phyloP scores from a whole-genome alignment of 352 stramenopile genomes.

The Pythium apleroticum region DNA sequence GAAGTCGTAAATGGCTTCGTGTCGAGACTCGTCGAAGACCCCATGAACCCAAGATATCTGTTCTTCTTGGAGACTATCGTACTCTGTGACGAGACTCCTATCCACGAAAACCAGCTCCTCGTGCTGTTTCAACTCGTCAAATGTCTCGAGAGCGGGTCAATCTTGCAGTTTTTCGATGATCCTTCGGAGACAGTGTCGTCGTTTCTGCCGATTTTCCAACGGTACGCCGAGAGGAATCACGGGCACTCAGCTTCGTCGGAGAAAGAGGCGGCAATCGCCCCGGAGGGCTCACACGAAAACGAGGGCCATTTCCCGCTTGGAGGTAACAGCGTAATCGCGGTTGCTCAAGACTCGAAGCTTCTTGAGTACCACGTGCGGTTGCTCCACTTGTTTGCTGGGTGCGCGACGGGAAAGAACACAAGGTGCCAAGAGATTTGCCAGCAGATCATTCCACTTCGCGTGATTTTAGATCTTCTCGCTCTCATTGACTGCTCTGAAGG shows the following conservation, averaged over 20 bases:
- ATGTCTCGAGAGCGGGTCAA: slow-evolving; percentile 44
- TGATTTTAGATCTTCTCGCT: slow-evolving; percentile 39
- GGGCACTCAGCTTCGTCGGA: background rate
- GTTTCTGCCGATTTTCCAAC: slow-evolving; percentile 37
- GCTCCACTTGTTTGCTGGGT: slow-evolving; percentile 61
- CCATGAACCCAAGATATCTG: slow-evolving; percentile 50
- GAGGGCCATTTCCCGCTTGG: too few relatives aligned
- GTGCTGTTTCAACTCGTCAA: slow-evolving; percentile 74
- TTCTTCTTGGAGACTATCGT: slow-evolving; percentile 63
- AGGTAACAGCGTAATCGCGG: background rate
- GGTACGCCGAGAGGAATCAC: slow-evolving; percentile 15
- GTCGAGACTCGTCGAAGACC: slow-evolving; percentile 37
- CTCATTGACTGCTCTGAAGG: slow-evolving; percentile 48
- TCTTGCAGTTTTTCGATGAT: slow-evolving; percentile 63
- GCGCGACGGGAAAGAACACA: slow-evolving; percentile 58
- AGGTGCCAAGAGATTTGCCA: slow-evolving; percentile 68
- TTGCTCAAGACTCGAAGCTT: slow-evolving; percentile 27
- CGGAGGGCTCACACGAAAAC: background rate
- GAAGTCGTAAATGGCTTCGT: slow-evolving; percentile 64
- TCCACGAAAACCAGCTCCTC: slow-evolving; percentile 65
- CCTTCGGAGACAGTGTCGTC: slow-evolving; percentile 24
- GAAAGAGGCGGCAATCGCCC: background rate
- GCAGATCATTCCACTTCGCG: slow-evolving; percentile 52
- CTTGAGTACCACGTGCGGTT: slow-evolving; percentile 60
- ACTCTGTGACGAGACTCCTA: slow-evolving; percentile 52